Evolutionary conservation across 805 yeast genomes (phyloP).

Genomic region (Candida taoyuanica): DNA sequence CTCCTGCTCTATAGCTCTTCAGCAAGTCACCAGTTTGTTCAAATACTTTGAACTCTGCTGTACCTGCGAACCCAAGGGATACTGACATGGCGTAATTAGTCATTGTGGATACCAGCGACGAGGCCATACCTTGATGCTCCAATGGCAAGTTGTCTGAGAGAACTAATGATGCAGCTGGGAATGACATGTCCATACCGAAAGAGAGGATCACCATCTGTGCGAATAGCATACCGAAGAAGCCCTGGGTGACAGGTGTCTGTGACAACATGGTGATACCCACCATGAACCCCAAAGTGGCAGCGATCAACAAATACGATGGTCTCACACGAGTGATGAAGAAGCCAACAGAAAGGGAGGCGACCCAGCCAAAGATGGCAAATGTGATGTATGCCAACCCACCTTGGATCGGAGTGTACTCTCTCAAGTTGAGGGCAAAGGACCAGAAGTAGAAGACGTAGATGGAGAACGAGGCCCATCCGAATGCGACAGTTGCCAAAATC

Average conservation of each 20-base stretch:
- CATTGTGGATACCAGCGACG: slow-evolving; percentile 65
- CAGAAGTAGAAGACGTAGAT: slow-evolving; percentile 65
- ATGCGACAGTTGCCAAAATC: slow-evolving; percentile 45
- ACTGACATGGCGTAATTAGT: slow-evolving; percentile 68
- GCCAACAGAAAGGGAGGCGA: slow-evolving; percentile 52
- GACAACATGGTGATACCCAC: slow-evolving; percentile 51
- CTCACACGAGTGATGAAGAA: slow-evolving; percentile 40
- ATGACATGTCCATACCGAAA: slow-evolving; percentile 76
- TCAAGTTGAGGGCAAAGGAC: slow-evolving; percentile 45
- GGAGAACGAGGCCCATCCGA: slow-evolving; percentile 81
- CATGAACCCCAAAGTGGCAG: slow-evolving; percentile 50
- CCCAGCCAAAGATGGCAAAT: slow-evolving; percentile 46
- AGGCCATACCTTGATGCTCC: slow-evolving; percentile 73
- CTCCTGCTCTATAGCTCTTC: slow-evolving; percentile 50
- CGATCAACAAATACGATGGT: slow-evolving; percentile 46
- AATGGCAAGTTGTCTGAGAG: slow-evolving; percentile 55
- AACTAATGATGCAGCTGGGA: slow-evolving; percentile 68
- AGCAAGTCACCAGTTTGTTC: slow-evolving; percentile 26
- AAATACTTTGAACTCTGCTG: slow-evolving; percentile 46
- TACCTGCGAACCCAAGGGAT: slow-evolving; percentile 68
- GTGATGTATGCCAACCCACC: slow-evolving; percentile 44
- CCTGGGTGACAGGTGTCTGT: slow-evolving; percentile 53
- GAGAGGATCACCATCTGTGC: slow-evolving; percentile 52
- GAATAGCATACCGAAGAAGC: slow-evolving; percentile 54
- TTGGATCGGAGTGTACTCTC: slow-evolving; percentile 43